These are phyloP conservation scores for Phytophthora citricola DNA, from an alignment of 352 stramenopile genomes.

Conservation along the genomic window DNA sequence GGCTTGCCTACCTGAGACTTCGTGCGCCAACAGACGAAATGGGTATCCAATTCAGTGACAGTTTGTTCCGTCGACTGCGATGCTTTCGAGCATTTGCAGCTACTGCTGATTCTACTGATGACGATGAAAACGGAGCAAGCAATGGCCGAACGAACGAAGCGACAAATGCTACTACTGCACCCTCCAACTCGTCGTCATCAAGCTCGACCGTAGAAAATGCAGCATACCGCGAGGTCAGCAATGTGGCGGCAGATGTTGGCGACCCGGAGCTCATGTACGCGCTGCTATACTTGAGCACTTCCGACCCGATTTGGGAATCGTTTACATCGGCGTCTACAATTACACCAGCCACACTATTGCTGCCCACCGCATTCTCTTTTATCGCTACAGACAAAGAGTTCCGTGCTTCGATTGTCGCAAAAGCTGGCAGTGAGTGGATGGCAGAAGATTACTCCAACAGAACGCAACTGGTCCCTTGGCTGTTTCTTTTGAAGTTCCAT, in stretches of 20 bases:
- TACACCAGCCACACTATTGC: not conserved
- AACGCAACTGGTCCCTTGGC: constrained; percentile 69
- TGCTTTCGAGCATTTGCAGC: constrained; percentile 79
- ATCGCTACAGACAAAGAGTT: constrained; percentile 51
- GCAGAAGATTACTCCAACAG: constrained; percentile 54
- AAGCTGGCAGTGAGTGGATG: constrained; percentile 70
- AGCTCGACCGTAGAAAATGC: constrained; percentile 67
- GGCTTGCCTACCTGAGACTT: constrained; percentile 73
- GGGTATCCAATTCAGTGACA: constrained; percentile 74
- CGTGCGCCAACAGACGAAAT: constrained; percentile 59
- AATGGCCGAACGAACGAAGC: constrained; percentile 8
- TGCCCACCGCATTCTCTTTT: constrained; percentile 53
- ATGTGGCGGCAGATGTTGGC: constrained; percentile 79
- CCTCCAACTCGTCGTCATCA: constrained; percentile 15
- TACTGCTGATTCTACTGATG: constrained; percentile 29
- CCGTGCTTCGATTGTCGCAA: constrained; percentile 49
- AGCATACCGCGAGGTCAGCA: constrained; percentile 86
- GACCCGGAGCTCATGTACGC: constrained; percentile 86
- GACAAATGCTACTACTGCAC: constrained; percentile 8
- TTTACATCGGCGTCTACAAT: constrained; percentile 17
- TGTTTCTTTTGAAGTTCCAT: constrained; percentile 84
- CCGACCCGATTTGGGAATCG: constrained; percentile 69
- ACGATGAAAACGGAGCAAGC: constrained; percentile 33
- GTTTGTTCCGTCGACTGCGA: constrained; percentile 75
- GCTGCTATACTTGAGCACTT: constrained; percentile 83